Conservation (phyloP, 2,329 filamentous ascomycete genomes). For the Fusarium redolens region DNA sequence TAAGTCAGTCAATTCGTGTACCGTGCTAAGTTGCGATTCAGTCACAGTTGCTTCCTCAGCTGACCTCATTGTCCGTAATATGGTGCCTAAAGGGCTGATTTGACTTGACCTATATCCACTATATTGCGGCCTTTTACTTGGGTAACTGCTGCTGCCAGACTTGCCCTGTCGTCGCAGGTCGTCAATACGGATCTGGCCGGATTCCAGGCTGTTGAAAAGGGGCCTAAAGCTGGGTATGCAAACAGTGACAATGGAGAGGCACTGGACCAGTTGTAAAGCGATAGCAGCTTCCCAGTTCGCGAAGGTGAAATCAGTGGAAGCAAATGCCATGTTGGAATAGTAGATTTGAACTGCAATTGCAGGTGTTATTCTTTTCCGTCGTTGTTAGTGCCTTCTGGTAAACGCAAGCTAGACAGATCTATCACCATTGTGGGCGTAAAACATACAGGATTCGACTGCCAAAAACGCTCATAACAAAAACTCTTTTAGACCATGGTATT, state of each 20-base stretch:
- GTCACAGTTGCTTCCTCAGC: too few species aligned
- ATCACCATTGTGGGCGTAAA: neutral
- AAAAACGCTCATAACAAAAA: slow-evolving; percentile 46
- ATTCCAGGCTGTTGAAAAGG: slow-evolving; percentile 45
- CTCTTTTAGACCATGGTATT: slow-evolving; percentile 43
- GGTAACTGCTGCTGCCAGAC: slow-evolving; percentile 37
- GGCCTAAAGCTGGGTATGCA: slow-evolving; percentile 47
- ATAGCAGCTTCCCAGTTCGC: slow-evolving; percentile 41
- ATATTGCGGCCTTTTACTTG: neutral
- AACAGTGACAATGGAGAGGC: slow-evolving; percentile 43
- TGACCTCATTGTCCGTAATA: neutral
- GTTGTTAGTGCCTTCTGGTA: slow-evolving; percentile 7
- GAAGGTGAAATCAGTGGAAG: slow-evolving; percentile 39
- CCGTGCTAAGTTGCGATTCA: too few species aligned
- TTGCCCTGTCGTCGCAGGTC: slow-evolving; percentile 44
- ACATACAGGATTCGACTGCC: slow-evolving; percentile 46
- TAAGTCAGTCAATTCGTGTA: too few species aligned
- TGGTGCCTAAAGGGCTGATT: neutral
- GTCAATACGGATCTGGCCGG: slow-evolving; percentile 45
- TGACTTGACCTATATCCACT: neutral
- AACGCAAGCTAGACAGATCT: neutral
- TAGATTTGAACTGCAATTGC: slow-evolving; percentile 42
- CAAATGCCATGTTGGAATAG: slow-evolving; percentile 37
- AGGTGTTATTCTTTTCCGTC: slow-evolving; percentile 37
- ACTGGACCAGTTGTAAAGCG: slow-evolving; percentile 43